Base-by-base conservation (phyloP, 2,329 filamentous ascomycete genomes). In the Dissoconium aciculare region DNA sequence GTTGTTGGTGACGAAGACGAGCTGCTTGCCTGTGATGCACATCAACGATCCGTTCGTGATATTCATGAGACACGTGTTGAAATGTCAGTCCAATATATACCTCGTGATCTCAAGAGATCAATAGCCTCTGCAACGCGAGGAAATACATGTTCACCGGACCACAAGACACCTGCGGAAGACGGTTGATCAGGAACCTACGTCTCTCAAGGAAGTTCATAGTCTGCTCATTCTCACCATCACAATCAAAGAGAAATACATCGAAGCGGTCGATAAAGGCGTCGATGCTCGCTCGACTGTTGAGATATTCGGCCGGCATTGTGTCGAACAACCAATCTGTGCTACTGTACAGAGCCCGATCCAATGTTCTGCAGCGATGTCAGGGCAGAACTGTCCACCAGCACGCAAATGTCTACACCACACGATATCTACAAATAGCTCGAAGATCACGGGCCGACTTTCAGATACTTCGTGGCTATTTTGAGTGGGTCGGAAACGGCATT, bases 1-100 rank as follows among this genome's bases (percentile, higher is more conserved):
- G 63, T 98, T 98, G 63, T 98, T 98, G 24, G 89, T 98, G 31
- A 98, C 89, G 52, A 98, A 98, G 32, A 98, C 75, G 17, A 89
- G 69, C 53, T 78, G 78, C 58, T 98, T 98, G 52, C 82, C 85
- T 89, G 39, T n/a, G n/a, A n/a, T n/a, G n/a, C n/a, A n/a, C n/a
- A n/a, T n/a, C n/a, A n/a, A n/a, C n/a, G n/a, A n/a, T n/a, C n/a
- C n/a, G n/a, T n/a, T n/a, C 19, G 11, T 16, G n/a, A 15, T 10
- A 32, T 16, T 10, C 3, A 13, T n/a, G 21, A n/a, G 13, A 35
- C 8, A 47, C 53, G 37, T 10, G 26, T 11, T 15, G 26, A 11
- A 5, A 6, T 11, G 14, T 11, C 21, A 14, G 15, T 15, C 34
- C 8, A 23, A n/a, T 8, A 23, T 23, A 8, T 49, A 85, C 84